Evolutionary conservation across 2,329 filamentous ascomycete genomes (phyloP).

Genomic region (Fusarium sp.): DNA sequence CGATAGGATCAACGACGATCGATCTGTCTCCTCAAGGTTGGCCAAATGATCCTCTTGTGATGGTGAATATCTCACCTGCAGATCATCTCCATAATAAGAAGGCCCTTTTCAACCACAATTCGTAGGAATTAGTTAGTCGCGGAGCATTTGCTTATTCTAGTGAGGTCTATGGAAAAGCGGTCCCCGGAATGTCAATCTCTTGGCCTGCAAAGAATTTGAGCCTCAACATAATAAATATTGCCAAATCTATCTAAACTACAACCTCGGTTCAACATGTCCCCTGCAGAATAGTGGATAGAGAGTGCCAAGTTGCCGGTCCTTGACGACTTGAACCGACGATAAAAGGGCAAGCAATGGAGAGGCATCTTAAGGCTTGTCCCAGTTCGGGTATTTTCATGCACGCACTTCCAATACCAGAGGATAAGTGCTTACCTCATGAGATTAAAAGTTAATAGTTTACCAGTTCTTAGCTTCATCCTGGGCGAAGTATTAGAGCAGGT

Average conservation of each 20-base stretch:
- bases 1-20: neutral
- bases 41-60: neutral
- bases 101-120: neutral
- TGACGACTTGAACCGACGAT: neutral
- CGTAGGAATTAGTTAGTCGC: neutral
- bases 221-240: neutral
- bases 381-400: neutral
- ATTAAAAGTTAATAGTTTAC: neutral
- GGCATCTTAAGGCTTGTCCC: neutral
- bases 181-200: neutral
- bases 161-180: neutral
- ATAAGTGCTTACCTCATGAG: too few relatives aligned
- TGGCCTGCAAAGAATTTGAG: neutral
- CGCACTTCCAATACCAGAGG: neutral
- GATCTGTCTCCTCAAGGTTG: neutral
- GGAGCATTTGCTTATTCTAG: neutral
- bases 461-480: neutral
- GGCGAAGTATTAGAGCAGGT: neutral
- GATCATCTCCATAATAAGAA: neutral
- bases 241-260: too few relatives aligned
- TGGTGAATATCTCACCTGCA: neutral
- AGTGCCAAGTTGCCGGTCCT: neutral
- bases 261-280: neutral
- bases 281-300: neutral
- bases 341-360: neutral